Evolutionary conservation across 208 protist species (phyloP), one percentile per base, ranked within the genome.

Genomic region (Trypanosoma cruzi): DNA sequence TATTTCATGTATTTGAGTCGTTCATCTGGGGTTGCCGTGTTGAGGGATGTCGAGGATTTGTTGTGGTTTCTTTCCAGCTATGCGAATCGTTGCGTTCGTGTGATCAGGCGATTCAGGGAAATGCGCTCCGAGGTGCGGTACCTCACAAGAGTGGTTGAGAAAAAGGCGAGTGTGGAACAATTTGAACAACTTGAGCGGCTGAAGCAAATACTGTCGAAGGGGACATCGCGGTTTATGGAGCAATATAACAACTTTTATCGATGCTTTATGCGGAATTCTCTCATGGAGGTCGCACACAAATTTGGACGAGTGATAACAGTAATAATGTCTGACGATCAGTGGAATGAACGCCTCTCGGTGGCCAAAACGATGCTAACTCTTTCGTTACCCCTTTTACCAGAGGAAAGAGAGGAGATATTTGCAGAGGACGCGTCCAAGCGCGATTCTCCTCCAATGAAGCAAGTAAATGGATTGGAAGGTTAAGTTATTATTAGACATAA

Each of bases 41-140:
- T 81, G n/a, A 72, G 31, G n/a, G 54, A 69, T 20, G 49, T 81
- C 16, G 62, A 64, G 40, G 57, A 77, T 31, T 63, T 55, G 22
- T 22, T 81, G 13, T 77, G 64, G 65, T 81, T 81, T 61, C 44
- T 67, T 18, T 71, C 63, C 18, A 63, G 37, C 16, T 67, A 73
- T 24, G 53, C 64, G 18, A 29, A 13, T 4, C 22, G 56, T 16
- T 70, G 57, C 29, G 29, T 71, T 16, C 5, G 54, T 10, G 48
- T 46, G 32, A 71, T 77, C 63, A 56, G 31, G 28, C 57, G 48
- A 2, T 20, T 72, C 31, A 69, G 68, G 37, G 50, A 73, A 55
- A 49, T 61, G 18, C 31, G 36, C 26, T 34, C 29, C 6, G 37
- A 77, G 32, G 22, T 63, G 14, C 26, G 48, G 13, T 60, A 40